Conservation (phyloP, 2,329 filamentous ascomycete genomes). For the Microdochium nivale region DNA sequence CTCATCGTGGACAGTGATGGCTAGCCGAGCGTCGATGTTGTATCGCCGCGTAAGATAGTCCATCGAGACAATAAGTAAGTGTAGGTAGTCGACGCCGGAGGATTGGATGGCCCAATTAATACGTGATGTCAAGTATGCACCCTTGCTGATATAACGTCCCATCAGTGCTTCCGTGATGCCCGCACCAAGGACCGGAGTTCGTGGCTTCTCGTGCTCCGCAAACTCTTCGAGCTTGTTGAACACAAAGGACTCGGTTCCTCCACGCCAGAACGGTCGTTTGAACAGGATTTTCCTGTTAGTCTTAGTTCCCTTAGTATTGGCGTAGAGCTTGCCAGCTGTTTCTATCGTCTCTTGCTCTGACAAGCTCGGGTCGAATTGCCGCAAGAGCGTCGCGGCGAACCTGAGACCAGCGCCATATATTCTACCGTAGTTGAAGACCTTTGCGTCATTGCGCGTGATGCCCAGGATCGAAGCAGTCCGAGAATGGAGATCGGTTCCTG, state of each 20-base stretch:
- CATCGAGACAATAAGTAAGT: conserved; percentile 89
- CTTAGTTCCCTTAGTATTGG: conserved; percentile 82
- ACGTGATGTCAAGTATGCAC: conserved; percentile 86
- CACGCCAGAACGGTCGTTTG: conserved; percentile 81
- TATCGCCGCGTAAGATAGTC: conserved; percentile 83
- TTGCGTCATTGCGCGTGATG: conserved; percentile 90
- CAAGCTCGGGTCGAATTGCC: conserved; percentile 85
- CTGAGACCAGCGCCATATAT: conserved; percentile 97
- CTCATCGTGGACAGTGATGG: conserved; percentile 95
- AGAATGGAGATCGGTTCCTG: conserved; percentile 89
- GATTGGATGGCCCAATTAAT: conserved; percentile 99
- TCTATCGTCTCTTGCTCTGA: conserved; percentile 69
- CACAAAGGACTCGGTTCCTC: conserved; percentile 93
- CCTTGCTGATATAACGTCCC: conserved; percentile 77
- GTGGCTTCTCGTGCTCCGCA: conserved; percentile 83
- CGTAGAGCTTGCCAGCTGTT: conserved; percentile 74
- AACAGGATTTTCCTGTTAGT: conserved; percentile 65
- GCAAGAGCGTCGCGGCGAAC: conserved; percentile 80
- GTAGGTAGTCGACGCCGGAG: conserved; percentile 92
- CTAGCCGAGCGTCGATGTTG: conserved; percentile 74
- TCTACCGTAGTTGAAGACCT: conserved; percentile 97
- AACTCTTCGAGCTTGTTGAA: conserved; percentile 99
- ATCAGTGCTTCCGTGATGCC: conserved; percentile 95
- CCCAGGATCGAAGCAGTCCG: conserved; percentile 86
- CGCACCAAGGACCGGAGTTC: conserved; percentile 86